A percentile compares a stretch with the other conserved stretches of the same genome.
Conservation (phyloP, 495 filamentous ascomycete genomes). For the Astrothelium subdiscretum region DNA sequence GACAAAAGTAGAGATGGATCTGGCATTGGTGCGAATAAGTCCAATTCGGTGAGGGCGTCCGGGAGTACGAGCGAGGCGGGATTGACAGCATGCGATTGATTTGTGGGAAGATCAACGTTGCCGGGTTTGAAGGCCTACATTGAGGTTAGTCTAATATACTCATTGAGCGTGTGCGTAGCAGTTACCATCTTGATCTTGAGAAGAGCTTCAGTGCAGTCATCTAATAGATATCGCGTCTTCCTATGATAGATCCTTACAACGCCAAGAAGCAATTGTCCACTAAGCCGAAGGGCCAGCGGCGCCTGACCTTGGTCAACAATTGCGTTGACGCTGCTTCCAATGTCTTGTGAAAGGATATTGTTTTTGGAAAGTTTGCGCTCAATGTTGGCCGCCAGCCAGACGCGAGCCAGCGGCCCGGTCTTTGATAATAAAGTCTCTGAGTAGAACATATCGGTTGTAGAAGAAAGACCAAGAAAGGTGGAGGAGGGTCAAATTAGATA, state of each 20-base stretch:
- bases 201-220: conserved; percentile 94
- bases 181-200: conserved; percentile 97
- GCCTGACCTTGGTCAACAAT: conserved; percentile 91
- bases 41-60: conserved; percentile 79
- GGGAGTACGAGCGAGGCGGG: conserved; percentile 46
- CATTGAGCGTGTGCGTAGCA: neutral
- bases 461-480: neutral
- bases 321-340: conserved; percentile 83
- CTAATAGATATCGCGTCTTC: conserved; percentile 88
- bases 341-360: conserved; percentile 82
- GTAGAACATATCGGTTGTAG: conserved; percentile 66
- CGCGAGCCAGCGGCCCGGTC: conserved; percentile 91
- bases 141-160: conserved; percentile 5
- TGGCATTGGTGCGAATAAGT: conserved; percentile 49
- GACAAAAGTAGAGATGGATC: conserved; percentile 28
- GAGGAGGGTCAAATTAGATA: neutral
- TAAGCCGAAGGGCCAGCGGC: conserved; percentile 86
- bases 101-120: conserved; percentile 40
- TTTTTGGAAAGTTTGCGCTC: conserved; percentile 96
- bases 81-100: conserved; percentile 34
- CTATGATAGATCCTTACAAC: conserved; percentile 95
- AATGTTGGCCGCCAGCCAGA: conserved; percentile 95
- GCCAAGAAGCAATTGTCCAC: conserved; percentile 85
- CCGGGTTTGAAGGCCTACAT: conserved; percentile 42
- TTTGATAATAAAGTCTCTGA: conserved; percentile 91